phyloP scores from a whole-genome alignment of 1,284 basidiomycete genomes.

The Ganoderma multipileum region DNA sequence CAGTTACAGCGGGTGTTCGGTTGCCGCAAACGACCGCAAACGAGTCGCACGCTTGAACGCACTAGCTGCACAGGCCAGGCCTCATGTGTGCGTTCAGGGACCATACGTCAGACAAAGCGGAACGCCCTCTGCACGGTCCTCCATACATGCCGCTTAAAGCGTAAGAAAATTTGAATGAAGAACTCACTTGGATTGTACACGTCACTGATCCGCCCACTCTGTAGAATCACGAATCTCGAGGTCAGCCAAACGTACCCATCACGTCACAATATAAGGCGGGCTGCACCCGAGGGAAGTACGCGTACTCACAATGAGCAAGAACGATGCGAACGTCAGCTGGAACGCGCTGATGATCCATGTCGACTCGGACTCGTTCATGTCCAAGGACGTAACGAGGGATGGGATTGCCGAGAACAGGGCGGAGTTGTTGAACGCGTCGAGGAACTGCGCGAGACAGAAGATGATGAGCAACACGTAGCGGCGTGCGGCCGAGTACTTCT shows the following conservation, averaged over 20 bases:
- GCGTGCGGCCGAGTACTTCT: slow-evolving; percentile 37
- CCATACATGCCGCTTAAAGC: too few species aligned
- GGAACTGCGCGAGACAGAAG: slow-evolving; percentile 53
- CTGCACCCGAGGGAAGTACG: too few species aligned
- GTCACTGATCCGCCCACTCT: slow-evolving; percentile 43
- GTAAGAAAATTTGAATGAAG: neutral
- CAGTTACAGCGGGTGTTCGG: neutral
- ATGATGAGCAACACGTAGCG: slow-evolving; percentile 46
- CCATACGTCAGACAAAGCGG: neutral
- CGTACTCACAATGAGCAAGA: slow-evolving; percentile 40
- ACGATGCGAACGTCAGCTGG: slow-evolving; percentile 43
- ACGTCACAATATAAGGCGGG: neutral
- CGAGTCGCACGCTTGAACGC: neutral
- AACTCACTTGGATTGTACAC: slow-evolving; percentile 42
- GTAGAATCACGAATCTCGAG: neutral
- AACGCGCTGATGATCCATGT: slow-evolving; percentile 44
- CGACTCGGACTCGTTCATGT: slow-evolving; percentile 39
- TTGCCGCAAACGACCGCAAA: neutral
- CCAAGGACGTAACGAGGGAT: slow-evolving; percentile 35
- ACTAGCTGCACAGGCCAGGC: neutral
- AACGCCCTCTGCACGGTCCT: neutral
- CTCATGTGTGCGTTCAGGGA: neutral
- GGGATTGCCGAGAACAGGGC: slow-evolving; percentile 54
- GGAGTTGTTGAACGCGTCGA: slow-evolving; percentile 57
- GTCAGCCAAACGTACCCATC: neutral